Evolutionary conservation across 2,329 filamentous ascomycete species (phyloP), one percentile per base, ranked within the genome.

Genomic region (Xylaria sp.): DNA sequence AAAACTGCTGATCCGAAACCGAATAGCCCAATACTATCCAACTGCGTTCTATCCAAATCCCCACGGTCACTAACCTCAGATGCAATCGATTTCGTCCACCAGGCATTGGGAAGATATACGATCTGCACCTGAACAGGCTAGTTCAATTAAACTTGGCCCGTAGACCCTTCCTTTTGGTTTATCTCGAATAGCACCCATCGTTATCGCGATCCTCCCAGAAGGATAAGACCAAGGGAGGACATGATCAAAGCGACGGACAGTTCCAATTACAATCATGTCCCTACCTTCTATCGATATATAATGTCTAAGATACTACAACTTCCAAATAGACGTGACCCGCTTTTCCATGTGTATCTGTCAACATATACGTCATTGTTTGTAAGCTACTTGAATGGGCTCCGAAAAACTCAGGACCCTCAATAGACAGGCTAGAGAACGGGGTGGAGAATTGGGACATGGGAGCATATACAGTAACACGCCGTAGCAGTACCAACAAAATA

Each of bases 11-110:
- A 36, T 63, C 24, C 17, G 4, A 42, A 51, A 21, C n/a, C 27
- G 42, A 48, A 19, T 24, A 59, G 50, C 42, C 14, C 14, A 51
- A 48, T 45, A 58, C 55, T 47, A 39, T 55, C 21, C 24, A 61
- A 51, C 36, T 47, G 19, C 47, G 50, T 48, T 24, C n/a, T 11
- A 32, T 56, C 8, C 24, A 6, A 56, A 30, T 17, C 12, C 45
- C n/a, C 50, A 32, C 4, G 11, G 30, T 24, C 45, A 34, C 12
- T 21, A 48, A 54, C 30, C 27, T 45, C 24, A 50, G 48, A 48
- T 50, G 34, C 11, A 54, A 21, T 45, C 47, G 24, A 53, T 42
- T 54, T 34, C 11, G 14, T 50, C 24, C 8, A 27, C 19, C 6
- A 21, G n/a, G 34, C 30, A 24, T 39, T 21, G 32, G 27, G 32